These are phyloP conservation scores for Trametes sp. DNA, from an alignment of 1,284 basidiomycete genomes.

Conservation along the genomic window DNA sequence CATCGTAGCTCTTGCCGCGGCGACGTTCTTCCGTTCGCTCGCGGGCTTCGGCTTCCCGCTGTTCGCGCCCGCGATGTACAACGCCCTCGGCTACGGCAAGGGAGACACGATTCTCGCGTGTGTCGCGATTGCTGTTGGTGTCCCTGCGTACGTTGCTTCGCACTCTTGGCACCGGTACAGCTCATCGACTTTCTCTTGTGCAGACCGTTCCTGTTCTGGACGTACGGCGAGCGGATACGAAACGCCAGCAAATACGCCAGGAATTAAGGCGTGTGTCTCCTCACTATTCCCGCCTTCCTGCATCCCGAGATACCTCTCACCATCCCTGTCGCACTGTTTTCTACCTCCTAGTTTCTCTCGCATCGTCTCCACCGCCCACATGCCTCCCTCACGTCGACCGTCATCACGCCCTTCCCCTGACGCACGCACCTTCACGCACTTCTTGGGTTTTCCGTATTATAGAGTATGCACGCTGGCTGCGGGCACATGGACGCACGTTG, in stretches of 20 bases:
- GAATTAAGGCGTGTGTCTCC: not conserved
- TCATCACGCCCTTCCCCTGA: not conserved
- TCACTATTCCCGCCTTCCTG: not conserved
- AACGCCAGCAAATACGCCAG: slow-evolving; percentile 38
- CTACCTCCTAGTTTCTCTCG: not conserved
- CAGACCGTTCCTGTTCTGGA: slow-evolving; percentile 63
- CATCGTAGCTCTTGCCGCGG: slow-evolving; percentile 61
- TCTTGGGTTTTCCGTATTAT: not conserved
- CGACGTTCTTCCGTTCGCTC: slow-evolving; percentile 62
- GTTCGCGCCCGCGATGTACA: slow-evolving; percentile 72
- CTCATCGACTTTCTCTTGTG: not conserved
- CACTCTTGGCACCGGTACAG: too few relatives aligned
- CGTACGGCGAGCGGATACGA: slow-evolving; percentile 55
- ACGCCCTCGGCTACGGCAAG: slow-evolving; percentile 67
- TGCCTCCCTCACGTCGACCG: not conserved
- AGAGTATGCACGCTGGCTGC: slow-evolving; percentile 1
- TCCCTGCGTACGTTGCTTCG: slow-evolving; percentile 61
- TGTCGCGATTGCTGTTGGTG: slow-evolving; percentile 63
- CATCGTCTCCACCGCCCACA: not conserved
- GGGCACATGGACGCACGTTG: not conserved
- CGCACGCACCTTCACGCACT: not conserved
- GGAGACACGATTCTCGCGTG: slow-evolving; percentile 68
- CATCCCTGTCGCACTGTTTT: not conserved
- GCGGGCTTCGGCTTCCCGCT: slow-evolving; percentile 74
- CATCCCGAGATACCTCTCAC: not conserved